These are phyloP conservation scores for Linum usitatissimum DNA, from an alignment of 345 rosid genomes.

Conservation along the genomic window DNA sequence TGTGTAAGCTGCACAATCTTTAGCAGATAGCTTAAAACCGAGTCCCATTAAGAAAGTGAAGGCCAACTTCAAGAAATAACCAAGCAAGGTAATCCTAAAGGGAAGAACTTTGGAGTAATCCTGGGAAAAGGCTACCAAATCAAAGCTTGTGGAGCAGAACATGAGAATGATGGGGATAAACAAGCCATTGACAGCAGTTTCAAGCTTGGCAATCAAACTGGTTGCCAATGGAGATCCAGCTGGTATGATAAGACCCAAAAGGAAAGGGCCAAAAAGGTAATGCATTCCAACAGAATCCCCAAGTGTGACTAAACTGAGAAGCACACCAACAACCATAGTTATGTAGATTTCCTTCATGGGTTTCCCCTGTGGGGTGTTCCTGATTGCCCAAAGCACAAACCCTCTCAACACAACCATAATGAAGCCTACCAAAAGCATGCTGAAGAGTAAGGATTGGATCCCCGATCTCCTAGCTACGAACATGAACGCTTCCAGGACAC, in stretches of 20 bases:
- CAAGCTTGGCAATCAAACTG: neutral
- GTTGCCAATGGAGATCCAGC: conserved; percentile 8
- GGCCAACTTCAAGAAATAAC: neutral
- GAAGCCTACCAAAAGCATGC: neutral
- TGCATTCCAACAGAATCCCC: neutral
- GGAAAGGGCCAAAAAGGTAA: neutral
- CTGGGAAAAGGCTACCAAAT: neutral
- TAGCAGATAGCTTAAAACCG: neutral
- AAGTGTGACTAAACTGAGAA: neutral
- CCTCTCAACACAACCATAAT: neutral
- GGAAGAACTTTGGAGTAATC: neutral
- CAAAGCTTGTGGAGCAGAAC: neutral
- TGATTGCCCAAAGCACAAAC: neutral
- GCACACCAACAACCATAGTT: neutral
- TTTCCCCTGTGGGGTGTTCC: neutral
- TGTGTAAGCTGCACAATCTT: conserved; percentile 1
- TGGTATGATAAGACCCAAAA: conserved; percentile 1
- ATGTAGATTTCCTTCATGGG: neutral
- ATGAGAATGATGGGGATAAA: neutral
- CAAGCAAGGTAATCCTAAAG: neutral
- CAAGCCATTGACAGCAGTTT: neutral
- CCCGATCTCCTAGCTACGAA: neutral
- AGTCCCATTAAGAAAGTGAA: neutral
- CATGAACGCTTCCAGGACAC: neutral
- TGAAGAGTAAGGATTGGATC: neutral